These are phyloP conservation scores for Chrysochromulina tobinii DNA, from an alignment of 78 protist species.

Conservation along the genomic window DNA sequence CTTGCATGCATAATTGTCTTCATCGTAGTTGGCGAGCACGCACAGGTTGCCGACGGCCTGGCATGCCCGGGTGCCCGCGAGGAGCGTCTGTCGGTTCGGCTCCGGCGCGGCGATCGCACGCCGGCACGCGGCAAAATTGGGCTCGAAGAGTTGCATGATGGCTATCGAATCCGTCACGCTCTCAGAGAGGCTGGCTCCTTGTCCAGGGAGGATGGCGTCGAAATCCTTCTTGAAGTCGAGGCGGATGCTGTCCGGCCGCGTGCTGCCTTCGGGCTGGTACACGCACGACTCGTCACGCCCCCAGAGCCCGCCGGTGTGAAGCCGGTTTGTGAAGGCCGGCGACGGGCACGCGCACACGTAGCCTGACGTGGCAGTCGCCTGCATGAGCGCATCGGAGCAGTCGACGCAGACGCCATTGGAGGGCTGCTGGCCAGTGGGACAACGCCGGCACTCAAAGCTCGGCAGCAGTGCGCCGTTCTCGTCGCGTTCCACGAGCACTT, in stretches of 20 bases:
- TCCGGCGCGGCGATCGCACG: not conserved
- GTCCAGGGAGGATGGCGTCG: too few relatives aligned
- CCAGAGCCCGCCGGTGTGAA: not conserved
- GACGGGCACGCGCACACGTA: not conserved
- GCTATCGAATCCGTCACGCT: not conserved
- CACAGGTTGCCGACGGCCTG: constrained; percentile 15
- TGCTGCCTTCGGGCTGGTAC: not conserved
- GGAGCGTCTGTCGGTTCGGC: not conserved
- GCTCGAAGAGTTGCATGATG: not conserved
- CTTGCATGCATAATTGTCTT: not conserved
- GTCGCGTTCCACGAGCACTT: not conserved
- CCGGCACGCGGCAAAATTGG: not conserved
- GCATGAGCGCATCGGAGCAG: not conserved
- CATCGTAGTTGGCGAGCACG: not conserved
- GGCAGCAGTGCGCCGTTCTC: not conserved
- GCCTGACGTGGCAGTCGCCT: not conserved
- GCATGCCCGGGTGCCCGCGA: not conserved
- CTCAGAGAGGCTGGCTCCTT: not conserved
- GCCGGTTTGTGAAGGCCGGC: not conserved
- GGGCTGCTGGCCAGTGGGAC: not conserved
- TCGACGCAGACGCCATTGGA: not conserved
- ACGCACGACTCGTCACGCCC: not conserved
- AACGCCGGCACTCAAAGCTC: not conserved
- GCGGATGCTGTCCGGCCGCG: not conserved
- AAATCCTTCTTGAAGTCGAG: too few relatives aligned